Evolutionary conservation across 2,329 filamentous ascomycete genomes (phyloP), one percentile per base, ranked within the genome.

Genomic region (Balansia obtecta): DNA sequence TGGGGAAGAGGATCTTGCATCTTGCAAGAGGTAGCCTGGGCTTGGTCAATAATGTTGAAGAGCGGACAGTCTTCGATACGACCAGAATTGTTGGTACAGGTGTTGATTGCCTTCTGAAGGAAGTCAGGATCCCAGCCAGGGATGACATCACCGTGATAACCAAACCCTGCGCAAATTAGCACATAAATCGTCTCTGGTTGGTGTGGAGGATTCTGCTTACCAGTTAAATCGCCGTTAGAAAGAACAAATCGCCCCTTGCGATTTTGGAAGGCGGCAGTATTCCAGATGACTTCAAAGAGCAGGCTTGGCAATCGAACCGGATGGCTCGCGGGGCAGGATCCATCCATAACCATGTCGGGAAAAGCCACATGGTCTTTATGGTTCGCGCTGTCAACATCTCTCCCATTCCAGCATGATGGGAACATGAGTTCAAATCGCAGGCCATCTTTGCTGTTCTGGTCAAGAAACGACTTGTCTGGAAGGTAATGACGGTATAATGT

Each of bases 251-350:
- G 67, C 48, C 88, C 88, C 8, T 75, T 68, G 20, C 76, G 67
- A 51, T 75, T 76, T 30, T 68, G 69, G 65, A 86, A 94, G 1
- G 72, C 73, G 46, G 77, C 66, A 9, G 87, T 93, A 62, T 83
- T 71, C 79, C 82, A 95, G 64, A 95, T 94, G 34, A 84, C 88
- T 71, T 96, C 88, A 64, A 77, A 95, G 65, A 95, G 84, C 45
- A 96, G 74, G 54, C 83, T 83, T 2, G 85, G 81, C 22, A 93
- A 65, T 51, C 86, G 83, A 16, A 74, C 75, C 12, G 81, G 75
- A 61, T 80, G 89, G 9, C 74, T 82, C 1, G 77, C 63, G 0
- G 89, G 88, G 67, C 89, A 95, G 38, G 71, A 72, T 33, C 90
- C 89, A 55, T 80, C 79, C 69, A 87, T 86, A 59, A 94, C 83